phyloP scores from a whole-genome alignment of 108 stramenopile species.

The Nitzschia sp. region DNA sequence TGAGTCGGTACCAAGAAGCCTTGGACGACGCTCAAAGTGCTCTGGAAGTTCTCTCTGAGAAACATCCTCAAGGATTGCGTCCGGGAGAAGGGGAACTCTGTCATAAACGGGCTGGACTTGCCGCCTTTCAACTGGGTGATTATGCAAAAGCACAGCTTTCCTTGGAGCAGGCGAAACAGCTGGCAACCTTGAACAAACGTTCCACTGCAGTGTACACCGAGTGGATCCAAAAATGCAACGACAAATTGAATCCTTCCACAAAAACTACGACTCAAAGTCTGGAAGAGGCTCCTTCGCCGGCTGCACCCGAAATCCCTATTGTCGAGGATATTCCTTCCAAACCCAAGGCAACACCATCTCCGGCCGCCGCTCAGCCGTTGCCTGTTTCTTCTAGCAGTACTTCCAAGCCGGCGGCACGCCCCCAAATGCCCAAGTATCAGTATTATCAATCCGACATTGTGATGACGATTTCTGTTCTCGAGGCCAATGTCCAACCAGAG shows the following conservation, averaged over 20 bases:
- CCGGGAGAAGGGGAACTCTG: conserved; percentile 54
- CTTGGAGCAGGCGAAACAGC: conserved; percentile 32
- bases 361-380: neutral
- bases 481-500: conserved; percentile 56
- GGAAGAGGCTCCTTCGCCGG: no score
- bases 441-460: conserved; percentile 86
- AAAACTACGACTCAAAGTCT: neutral
- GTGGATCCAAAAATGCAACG: conserved; percentile 28
- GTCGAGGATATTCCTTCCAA: neutral
- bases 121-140: conserved; percentile 43
- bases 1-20: conserved; percentile 65
- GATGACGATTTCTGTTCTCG: conserved; percentile 88
- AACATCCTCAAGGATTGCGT: conserved; percentile 18
- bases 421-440: conserved; percentile 84
- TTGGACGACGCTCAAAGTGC: conserved; percentile 71
- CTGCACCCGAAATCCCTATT: conserved; percentile 6
- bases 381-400: neutral
- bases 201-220: conserved; percentile 11
- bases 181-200: conserved; percentile 34
- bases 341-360: neutral
- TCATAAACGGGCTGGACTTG: conserved; percentile 53
- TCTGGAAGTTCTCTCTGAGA: conserved; percentile 25
- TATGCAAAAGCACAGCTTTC: conserved; percentile 37
- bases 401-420: neutral
- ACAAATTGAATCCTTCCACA: conserved; percentile 10